Conservation (phyloP, 78 protist genomes). For the Dictyostelium brefeldianum region DNA sequence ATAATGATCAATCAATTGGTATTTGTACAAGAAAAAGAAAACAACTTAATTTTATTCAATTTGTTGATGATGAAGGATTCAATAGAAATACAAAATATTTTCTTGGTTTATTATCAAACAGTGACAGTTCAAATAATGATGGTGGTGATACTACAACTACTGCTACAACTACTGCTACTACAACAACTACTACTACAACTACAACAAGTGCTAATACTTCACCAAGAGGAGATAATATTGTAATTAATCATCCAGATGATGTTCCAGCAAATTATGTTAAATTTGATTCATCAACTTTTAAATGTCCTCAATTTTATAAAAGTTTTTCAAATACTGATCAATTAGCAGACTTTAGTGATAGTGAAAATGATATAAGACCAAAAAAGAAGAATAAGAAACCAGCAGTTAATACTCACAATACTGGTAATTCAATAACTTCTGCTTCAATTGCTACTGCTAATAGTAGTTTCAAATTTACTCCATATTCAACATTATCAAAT, state of each 20-base stretch:
- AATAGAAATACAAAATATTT: neutral
- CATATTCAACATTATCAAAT: neutral
- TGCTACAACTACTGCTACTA: neutral
- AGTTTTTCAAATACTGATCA: neutral
- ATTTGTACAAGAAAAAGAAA: neutral
- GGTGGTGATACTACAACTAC: neutral
- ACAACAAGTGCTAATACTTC: neutral
- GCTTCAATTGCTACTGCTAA: neutral
- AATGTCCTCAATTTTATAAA: constrained; percentile 5
- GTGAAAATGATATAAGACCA: no score
- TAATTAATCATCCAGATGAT: no score
- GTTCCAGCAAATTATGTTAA: neutral
- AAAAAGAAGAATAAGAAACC: no score
- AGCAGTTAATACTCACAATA: no score
- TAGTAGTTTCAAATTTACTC: neutral
- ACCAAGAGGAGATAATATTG: neutral
- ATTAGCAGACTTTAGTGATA: neutral
- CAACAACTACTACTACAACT: neutral
- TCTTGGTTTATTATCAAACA: neutral
- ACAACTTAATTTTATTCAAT: neutral
- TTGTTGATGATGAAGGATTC: neutral
- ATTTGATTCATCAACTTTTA: constrained; percentile 3
- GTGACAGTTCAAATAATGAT: neutral
- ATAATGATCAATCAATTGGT: neutral
- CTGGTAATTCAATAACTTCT: neutral